These are phyloP conservation scores for Fusarium avenaceum DNA, from an alignment of 2,329 filamentous ascomycete species.

Conservation along the genomic window DNA sequence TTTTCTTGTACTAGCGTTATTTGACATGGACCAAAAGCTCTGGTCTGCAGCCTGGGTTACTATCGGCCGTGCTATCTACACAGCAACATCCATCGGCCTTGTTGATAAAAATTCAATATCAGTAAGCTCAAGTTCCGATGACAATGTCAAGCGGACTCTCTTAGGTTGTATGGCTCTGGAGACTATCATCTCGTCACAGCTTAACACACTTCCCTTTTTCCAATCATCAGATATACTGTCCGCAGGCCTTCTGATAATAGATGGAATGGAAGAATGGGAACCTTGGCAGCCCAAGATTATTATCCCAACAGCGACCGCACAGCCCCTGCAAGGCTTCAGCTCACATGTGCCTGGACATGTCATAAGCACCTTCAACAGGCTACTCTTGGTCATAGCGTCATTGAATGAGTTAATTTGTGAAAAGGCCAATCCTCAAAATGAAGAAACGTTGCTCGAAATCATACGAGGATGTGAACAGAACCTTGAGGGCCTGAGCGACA, in stretches of 20 bases:
- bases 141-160: background rate
- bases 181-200: background rate
- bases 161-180: constrained; percentile 3
- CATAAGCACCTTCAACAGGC: constrained; percentile 7
- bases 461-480: background rate
- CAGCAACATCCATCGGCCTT: background rate
- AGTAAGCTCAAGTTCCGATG: fast-evolving
- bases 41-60: background rate
- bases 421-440: fast-evolving
- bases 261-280: constrained; percentile 19
- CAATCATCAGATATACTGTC: background rate
- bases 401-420: background rate
- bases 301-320: fast-evolving
- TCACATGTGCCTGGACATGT: constrained; percentile 12
- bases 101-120: background rate
- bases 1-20: background rate
- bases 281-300: constrained; percentile 11
- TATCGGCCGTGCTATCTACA: background rate
- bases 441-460: background rate
- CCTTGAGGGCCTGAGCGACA: fast-evolving
- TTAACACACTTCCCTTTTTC: background rate
- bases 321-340: background rate
- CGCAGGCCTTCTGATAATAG: background rate
- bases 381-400: background rate
- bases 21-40: background rate